Evolutionary conservation across 2,329 filamentous ascomycete species (phyloP).

Genomic region (Xylaria digitata): DNA sequence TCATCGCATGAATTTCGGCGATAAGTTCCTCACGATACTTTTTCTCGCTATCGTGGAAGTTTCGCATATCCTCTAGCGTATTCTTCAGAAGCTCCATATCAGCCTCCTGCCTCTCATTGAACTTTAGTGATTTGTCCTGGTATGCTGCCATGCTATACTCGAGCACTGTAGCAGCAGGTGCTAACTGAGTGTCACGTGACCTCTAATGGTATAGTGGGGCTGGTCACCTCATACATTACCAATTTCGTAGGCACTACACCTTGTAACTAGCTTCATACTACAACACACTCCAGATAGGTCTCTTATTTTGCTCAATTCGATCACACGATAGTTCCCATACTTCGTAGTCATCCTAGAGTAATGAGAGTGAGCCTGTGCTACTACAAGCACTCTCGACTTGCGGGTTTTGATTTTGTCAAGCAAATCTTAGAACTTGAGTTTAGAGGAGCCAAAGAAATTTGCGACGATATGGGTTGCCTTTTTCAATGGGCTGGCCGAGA

Average conservation of each 20-base stretch:
- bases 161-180: too few relatives aligned
- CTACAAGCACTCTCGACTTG: conserved; percentile 13
- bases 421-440: conserved; percentile 1
- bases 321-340: too few relatives aligned
- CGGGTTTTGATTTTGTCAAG: conserved; percentile 5
- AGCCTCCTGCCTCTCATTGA: conserved; percentile 7
- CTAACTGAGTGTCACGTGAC: too few relatives aligned
- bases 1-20: conserved; percentile 7
- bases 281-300: too few relatives aligned
- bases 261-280: too few relatives aligned
- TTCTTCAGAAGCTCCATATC: conserved; percentile 4
- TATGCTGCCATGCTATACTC: conserved; percentile 13
- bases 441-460: conserved; percentile 3
- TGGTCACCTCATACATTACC: too few relatives aligned
- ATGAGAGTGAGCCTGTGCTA: too few relatives aligned
- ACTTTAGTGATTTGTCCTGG: conserved; percentile 9
- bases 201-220: too few relatives aligned
- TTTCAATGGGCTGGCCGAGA: not conserved
- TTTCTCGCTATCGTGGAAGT: conserved; percentile 2
- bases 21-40: conserved; percentile 7
- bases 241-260: too few relatives aligned
- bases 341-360: too few relatives aligned
- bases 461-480: conserved; percentile 2
- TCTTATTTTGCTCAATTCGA: too few relatives aligned
- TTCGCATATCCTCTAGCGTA: not conserved